Conservation (phyloP, 805 yeast genomes). For the Ogataea thermomethanolica region DNA sequence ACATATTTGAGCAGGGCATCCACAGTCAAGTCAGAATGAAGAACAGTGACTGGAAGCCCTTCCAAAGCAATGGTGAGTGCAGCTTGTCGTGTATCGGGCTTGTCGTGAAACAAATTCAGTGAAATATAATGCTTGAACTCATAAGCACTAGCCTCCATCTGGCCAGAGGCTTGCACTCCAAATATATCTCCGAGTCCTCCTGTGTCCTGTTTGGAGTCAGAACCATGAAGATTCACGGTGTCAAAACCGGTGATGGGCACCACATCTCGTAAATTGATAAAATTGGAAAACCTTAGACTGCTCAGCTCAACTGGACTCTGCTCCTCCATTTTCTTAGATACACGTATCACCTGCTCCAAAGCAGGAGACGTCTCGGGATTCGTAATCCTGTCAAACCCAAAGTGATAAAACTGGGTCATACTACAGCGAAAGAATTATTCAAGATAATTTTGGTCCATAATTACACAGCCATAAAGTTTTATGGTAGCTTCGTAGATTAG, state of each 20-base stretch:
- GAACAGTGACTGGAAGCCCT: conserved; percentile 19
- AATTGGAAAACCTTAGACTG: conserved; percentile 7
- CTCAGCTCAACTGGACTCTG: background rate
- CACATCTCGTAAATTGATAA: conserved; percentile 15
- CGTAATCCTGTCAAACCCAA: conserved; percentile 16
- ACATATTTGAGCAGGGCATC: conserved; percentile 21
- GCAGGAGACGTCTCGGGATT: conserved; percentile 3
- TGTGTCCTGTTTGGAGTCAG: background rate
- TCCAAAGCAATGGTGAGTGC: conserved; percentile 17
- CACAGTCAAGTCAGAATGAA: conserved; percentile 14
- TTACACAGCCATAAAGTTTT: conserved; percentile 1
- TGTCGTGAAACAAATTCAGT: conserved; percentile 7
- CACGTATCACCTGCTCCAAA: conserved; percentile 4
- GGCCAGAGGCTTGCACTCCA: background rate
- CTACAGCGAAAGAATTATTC: too few relatives aligned
- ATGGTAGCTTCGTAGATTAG: background rate
- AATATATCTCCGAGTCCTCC: background rate
- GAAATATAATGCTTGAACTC: conserved; percentile 11
- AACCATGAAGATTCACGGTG: conserved; percentile 4
- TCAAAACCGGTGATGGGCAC: conserved; percentile 14
- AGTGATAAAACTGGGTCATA: conserved; percentile 11
- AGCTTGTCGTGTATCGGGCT: background rate
- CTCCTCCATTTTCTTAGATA: background rate
- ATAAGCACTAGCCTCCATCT: conserved; percentile 1
- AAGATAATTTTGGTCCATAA: background rate